Evolutionary conservation across 148 eudicot species (phyloP), one percentile per base, ranked within the genome.

Genomic region (Rhododendron simsii): DNA sequence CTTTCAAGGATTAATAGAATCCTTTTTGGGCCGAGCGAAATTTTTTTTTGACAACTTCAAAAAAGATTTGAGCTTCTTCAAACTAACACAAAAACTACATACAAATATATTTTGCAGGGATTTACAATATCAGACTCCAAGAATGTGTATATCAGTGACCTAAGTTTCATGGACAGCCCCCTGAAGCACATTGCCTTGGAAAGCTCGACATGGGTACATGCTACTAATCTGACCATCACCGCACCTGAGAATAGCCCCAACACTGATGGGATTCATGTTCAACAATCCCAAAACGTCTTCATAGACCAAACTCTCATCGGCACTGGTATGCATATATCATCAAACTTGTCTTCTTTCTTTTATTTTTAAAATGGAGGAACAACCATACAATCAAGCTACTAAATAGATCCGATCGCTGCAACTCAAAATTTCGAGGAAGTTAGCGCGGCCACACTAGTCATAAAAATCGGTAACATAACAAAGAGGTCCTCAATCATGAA

Each of bases 241-340:
- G 86, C 86, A 21, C 86, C 82, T 2, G 3, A 35, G 11, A 35
- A 57, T 57, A 85, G 86, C 37, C 86, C 86, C 7, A 85, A 85
- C 51, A 85, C 86, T 3, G 86, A 85, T 39, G 86, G 86, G 21
- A 85, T 85, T 55, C 86, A 85, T 37, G 15, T 57, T 53, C 86
- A 85, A 55, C 44, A 77, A 2, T 85, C 86, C n/a, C 73, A 39
- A 39, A 7, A 85, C 10, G 74, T 85, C 41, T 30, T 85, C 74
- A 77, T 85, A 37, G 15, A 35, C 26, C 18, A 77, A 12, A 23
- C 55, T 28, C 57, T n/a, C 37, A 85, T 85, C 21, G 74, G 55
- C 1, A 85, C 86, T 7, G 86, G 69, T 61, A 61, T 1, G 82
- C 77, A 77, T 44, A 7, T 44, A 7, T 13, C 39, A 77, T 55